Percentiles rank a stretch among this genome's conserved stretches.
Conservation (phyloP, 192 early-diverging fungal genomes). For the Spizellomyces punctatus region DNA sequence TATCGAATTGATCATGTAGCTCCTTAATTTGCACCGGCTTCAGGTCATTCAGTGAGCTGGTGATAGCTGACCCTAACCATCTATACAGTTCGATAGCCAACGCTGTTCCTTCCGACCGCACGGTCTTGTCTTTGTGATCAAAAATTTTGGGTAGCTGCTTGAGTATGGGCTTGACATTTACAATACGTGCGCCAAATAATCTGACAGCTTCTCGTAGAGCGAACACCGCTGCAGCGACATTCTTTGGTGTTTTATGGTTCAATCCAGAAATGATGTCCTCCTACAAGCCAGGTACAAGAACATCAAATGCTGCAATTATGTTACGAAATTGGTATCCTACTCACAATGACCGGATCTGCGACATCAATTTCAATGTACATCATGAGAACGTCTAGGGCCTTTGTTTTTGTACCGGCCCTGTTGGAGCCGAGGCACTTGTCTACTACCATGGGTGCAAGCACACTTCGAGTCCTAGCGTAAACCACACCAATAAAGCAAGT, state of each 20-base stretch:
- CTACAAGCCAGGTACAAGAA: slow-evolving; percentile 40
- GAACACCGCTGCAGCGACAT: slow-evolving; percentile 62
- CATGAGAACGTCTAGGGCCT: slow-evolving; percentile 78
- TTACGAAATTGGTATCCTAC: slow-evolving; percentile 17
- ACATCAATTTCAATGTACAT: slow-evolving; percentile 87
- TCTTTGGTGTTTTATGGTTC: slow-evolving; percentile 89
- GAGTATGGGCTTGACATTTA: slow-evolving; percentile 80
- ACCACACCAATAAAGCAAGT: not conserved
- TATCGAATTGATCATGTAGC: slow-evolving; percentile 80
- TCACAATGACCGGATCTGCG: slow-evolving; percentile 80
- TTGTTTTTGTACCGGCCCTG: slow-evolving; percentile 76
- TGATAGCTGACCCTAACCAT: slow-evolving; percentile 87
- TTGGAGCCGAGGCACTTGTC: slow-evolving; percentile 87
- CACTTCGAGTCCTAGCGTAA: slow-evolving; percentile 59
- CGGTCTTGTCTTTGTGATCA: slow-evolving; percentile 90
- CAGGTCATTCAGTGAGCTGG: slow-evolving; percentile 75
- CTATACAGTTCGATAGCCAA: slow-evolving; percentile 88
- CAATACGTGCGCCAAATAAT: slow-evolving; percentile 78
- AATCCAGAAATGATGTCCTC: slow-evolving; percentile 77
- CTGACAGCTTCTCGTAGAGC: slow-evolving; percentile 39
- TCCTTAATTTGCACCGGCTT: slow-evolving; percentile 97
- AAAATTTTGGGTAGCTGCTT: slow-evolving; percentile 89
- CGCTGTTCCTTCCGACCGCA: slow-evolving; percentile 76
- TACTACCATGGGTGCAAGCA: slow-evolving; percentile 74
- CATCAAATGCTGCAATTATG: slow-evolving; percentile 13